Evolutionary conservation across 2,329 filamentous ascomycete genomes (phyloP).

Genomic region (Monosporascus sp.): DNA sequence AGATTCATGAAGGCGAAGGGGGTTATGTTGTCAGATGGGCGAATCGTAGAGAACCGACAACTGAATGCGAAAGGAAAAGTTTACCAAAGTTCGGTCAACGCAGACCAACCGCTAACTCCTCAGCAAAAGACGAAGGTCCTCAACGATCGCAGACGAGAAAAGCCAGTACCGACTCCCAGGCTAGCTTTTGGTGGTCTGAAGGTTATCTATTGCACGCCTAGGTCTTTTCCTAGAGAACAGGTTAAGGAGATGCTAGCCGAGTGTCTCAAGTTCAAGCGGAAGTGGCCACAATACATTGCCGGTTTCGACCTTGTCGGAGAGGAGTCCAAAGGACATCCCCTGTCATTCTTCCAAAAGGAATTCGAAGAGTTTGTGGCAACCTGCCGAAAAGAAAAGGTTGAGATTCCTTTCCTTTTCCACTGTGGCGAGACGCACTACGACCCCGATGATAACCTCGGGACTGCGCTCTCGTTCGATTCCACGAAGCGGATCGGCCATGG

Average conservation of each 20-base stretch:
- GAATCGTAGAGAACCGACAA: conserved; percentile 14
- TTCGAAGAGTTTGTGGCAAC: conserved; percentile 43
- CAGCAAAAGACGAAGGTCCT: not conserved
- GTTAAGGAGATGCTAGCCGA: conserved; percentile 46
- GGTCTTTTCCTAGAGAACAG: conserved; percentile 42
- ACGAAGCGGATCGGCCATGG: conserved; percentile 67
- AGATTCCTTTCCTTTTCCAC: conserved; percentile 71
- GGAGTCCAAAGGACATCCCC: conserved; percentile 48
- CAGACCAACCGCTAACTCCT: not conserved
- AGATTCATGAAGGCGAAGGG: conserved; percentile 34
- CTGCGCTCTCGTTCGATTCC: conserved; percentile 59
- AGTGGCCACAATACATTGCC: conserved; percentile 48
- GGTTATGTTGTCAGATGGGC: conserved; percentile 20
- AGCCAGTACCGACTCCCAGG: not conserved
- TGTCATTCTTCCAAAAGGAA: conserved; percentile 43
- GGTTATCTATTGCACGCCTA: conserved; percentile 56
- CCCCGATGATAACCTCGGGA: conserved; percentile 62
- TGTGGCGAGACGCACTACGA: conserved; percentile 70
- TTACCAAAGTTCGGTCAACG: not conserved
- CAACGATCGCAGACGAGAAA: not conserved
- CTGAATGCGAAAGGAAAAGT: conserved; percentile 7
- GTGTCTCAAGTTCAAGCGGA: conserved; percentile 48
- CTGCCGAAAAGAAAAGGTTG: conserved; percentile 38
- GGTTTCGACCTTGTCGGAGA: conserved; percentile 59
- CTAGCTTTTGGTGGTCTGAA: conserved; percentile 50